Evolutionary conservation across 371 early-diverging fungal species (phyloP).

Genomic region (Phascolomyces articulosus): DNA sequence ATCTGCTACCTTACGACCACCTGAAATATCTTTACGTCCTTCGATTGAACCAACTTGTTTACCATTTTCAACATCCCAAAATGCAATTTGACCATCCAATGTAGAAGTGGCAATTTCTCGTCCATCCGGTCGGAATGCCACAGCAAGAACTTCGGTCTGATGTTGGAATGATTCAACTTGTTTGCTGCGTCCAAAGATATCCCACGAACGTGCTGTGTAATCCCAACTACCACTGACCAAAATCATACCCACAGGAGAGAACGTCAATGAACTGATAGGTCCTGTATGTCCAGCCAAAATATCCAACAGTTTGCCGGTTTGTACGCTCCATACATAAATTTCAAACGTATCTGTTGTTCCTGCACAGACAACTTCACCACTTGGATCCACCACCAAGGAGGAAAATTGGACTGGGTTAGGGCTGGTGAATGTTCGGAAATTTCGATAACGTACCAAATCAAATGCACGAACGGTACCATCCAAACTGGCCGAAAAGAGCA

Average conservation of each 20-base stretch:
- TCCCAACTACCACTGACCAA: conserved; percentile 95
- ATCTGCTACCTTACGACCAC: conserved; percentile 82
- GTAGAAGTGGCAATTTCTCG: conserved; percentile 86
- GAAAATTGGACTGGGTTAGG: conserved; percentile 97
- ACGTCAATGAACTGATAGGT: conserved; percentile 85
- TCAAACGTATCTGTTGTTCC: conserved; percentile 96
- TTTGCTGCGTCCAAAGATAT: conserved; percentile 89
- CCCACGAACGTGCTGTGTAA: conserved; percentile 91
- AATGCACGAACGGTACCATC: conserved; percentile 98
- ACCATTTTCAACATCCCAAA: conserved; percentile 86
- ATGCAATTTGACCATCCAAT: conserved; percentile 89
- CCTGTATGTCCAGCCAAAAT: conserved; percentile 94
- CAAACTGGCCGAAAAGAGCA: conserved; percentile 91
- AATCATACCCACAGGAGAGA: conserved; percentile 80
- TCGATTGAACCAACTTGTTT: conserved; percentile 80
- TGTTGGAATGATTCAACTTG: conserved; percentile 80
- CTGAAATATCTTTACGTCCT: conserved; percentile 91
- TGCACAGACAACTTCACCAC: conserved; percentile 96
- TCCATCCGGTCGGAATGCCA: conserved; percentile 92
- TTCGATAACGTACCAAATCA: conserved; percentile 95
- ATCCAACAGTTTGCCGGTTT: conserved; percentile 95
- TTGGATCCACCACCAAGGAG: conserved; percentile 91
- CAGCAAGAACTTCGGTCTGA: conserved; percentile 83
- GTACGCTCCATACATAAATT: conserved; percentile 97
- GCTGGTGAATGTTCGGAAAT: conserved; percentile 96